Percentiles rank a stretch among this genome's conserved stretches.
These are phyloP conservation scores for Phellopilus nigrolimitatus DNA, from an alignment of 1,284 basidiomycete genomes.

Conservation along the genomic window DNA sequence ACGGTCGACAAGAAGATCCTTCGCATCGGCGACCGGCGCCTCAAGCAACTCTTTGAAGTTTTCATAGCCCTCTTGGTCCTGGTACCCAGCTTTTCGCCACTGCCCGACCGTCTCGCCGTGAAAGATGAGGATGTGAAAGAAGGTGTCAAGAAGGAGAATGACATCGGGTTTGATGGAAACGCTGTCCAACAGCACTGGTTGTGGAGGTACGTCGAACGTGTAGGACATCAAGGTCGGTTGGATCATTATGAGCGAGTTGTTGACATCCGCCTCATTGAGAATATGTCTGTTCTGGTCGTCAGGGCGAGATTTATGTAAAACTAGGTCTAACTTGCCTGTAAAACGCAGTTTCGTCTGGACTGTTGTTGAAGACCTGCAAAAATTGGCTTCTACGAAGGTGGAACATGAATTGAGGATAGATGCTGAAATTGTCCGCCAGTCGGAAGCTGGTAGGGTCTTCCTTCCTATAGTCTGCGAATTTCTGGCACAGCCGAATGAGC, in stretches of 20 bases:
- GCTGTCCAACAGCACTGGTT: constrained; percentile 95
- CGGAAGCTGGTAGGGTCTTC: constrained; percentile 96
- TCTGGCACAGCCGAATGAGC: constrained; percentile 98
- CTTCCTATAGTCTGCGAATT: constrained; percentile 99
- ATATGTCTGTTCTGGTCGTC: constrained; percentile 64
- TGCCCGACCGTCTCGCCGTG: constrained; percentile 96
- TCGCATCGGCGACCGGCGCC: constrained; percentile 70
- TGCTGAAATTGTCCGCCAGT: constrained; percentile 93
- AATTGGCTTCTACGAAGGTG: constrained; percentile 97
- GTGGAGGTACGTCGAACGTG: constrained; percentile 85
- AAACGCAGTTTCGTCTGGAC: constrained; percentile 98
- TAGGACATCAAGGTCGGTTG: constrained; percentile 99
- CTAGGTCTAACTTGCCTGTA: constrained; percentile 72
- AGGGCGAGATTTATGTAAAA: neutral
- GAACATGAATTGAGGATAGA: constrained; percentile 99
- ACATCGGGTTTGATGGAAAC: constrained; percentile 98
- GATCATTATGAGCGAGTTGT: constrained; percentile 99
- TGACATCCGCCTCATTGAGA: constrained; percentile 96
- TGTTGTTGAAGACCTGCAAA: constrained; percentile 99
- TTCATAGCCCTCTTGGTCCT: constrained; percentile 98
- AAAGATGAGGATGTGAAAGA: constrained; percentile 99
- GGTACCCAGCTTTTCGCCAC: constrained; percentile 99
- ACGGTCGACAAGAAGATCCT: constrained; percentile 93
- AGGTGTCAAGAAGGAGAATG: constrained; percentile 97
- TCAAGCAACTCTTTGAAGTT: constrained; percentile 96